These are phyloP conservation scores for Circinella umbellata DNA, from an alignment of 371 early-diverging fungal genomes.

Conservation along the genomic window DNA sequence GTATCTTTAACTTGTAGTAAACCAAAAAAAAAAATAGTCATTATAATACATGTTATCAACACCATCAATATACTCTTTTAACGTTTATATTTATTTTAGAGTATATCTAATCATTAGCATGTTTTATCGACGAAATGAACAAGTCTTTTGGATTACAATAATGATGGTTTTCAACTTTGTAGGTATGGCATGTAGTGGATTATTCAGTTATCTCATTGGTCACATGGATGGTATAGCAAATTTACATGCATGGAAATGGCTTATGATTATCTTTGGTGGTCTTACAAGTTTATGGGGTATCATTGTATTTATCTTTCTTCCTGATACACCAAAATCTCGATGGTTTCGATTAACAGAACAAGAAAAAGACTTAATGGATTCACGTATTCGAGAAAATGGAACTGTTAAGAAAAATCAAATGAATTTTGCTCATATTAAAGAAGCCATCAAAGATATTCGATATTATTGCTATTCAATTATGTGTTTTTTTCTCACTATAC, in stretches of 20 bases:
- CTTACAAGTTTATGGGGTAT: conserved; percentile 30
- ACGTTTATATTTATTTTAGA: too few relatives aligned
- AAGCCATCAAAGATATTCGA: conserved; percentile 32
- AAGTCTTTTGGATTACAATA: conserved; percentile 22
- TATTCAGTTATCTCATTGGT: conserved; percentile 55
- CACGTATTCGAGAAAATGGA: conserved; percentile 35
- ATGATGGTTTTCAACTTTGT: conserved; percentile 20
- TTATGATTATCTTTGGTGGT: conserved; percentile 29
- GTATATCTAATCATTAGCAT: conserved; percentile 18
- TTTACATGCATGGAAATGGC: conserved; percentile 24
- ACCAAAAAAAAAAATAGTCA: not conserved
- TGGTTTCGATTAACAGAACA: conserved; percentile 33
- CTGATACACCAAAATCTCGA: conserved; percentile 35
- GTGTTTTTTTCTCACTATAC: conserved; percentile 28
- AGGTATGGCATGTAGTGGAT: conserved; percentile 55
- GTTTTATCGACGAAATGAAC: conserved; percentile 29
- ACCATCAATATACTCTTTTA: conserved; percentile 7
- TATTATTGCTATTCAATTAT: conserved; percentile 34
- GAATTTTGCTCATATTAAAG: conserved; percentile 33
- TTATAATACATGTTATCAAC: too few relatives aligned
- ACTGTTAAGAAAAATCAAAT: conserved; percentile 14
- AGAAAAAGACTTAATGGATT: conserved; percentile 33
- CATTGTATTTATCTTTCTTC: conserved; percentile 36
- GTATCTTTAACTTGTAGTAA: not conserved
- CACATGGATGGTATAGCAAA: conserved; percentile 36